Evolutionary conservation across 2,329 filamentous ascomycete genomes (phyloP).

Genomic region (Alternaria incomplexa): DNA sequence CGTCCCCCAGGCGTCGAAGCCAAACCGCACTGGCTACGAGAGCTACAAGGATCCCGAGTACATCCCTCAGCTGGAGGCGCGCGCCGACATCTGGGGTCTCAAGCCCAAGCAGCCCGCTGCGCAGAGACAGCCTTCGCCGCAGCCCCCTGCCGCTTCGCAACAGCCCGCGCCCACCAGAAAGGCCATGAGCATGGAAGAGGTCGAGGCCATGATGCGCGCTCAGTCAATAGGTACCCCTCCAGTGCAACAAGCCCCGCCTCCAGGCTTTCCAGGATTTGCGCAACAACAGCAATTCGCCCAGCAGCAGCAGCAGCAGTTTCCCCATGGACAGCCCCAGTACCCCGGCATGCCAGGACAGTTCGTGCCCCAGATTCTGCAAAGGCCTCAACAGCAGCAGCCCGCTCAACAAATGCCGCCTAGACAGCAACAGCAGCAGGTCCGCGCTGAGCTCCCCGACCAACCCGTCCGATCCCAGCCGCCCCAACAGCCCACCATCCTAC

Average conservation of each 20-base stretch:
- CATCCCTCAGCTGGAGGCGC: constrained; percentile 88
- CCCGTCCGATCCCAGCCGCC: constrained; percentile 33
- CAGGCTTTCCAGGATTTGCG: constrained; percentile 17
- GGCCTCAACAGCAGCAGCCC: constrained; percentile 51
- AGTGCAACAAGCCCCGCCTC: constrained; percentile 36
- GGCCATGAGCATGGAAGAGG: constrained; percentile 95
- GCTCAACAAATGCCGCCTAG: constrained; percentile 25
- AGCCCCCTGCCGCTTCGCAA: constrained; percentile 22
- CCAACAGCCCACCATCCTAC: constrained; percentile 45
- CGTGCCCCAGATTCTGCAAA: constrained; percentile 56
- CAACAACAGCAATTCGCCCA: constrained; percentile 22
- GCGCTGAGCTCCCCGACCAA: constrained; percentile 53
- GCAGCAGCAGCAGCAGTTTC: constrained; percentile 26
- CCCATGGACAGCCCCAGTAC: constrained; percentile 37
- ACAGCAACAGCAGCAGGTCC: constrained; percentile 50
- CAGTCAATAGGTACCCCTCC: constrained; percentile 60
- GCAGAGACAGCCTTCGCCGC: constrained; percentile 34
- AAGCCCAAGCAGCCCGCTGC: constrained; percentile 63
- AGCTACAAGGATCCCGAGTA: constrained; percentile 85
- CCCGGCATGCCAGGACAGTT: constrained; percentile 52
- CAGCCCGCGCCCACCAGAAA: constrained; percentile 61
- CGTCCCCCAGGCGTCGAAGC: constrained; percentile 58
- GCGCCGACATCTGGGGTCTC: constrained; percentile 90
- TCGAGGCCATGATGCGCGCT: constrained; percentile 88
- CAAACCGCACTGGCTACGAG: constrained; percentile 84